These are phyloP conservation scores for Leccinum disarticulatum DNA, from an alignment of 768 basidiomycete species.

Conservation along the genomic window DNA sequence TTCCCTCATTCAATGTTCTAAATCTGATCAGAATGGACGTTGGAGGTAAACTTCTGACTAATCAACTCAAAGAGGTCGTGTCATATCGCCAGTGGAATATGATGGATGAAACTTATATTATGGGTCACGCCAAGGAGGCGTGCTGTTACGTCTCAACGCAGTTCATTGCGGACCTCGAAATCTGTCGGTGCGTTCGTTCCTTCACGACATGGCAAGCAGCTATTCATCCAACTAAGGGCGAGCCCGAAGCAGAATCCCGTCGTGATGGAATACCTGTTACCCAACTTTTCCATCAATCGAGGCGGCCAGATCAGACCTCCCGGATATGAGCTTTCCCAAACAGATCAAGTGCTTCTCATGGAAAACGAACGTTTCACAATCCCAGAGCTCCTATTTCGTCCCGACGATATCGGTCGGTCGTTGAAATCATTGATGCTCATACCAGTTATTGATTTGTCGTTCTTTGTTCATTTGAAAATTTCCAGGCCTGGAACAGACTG, in stretches of 20 bases:
- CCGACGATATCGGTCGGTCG: conserved; percentile 80
- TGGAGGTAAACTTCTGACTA: conserved; percentile 93
- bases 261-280: conserved; percentile 86
- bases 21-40: conserved; percentile 73
- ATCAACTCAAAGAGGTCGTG: conserved; percentile 90
- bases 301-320: conserved; percentile 54
- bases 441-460: conserved; percentile 5
- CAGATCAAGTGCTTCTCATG: conserved; percentile 77
- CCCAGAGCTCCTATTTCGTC: conserved; percentile 90
- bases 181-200: conserved; percentile 62
- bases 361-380: conserved; percentile 90
- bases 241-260: conserved; percentile 63
- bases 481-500: conserved; percentile 76
- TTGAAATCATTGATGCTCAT: conserved; percentile 11
- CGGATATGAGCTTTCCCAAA: conserved; percentile 53
- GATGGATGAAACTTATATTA: conserved; percentile 95
- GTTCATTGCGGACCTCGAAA: conserved; percentile 73
- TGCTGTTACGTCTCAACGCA: conserved; percentile 83
- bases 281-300: conserved; percentile 75
- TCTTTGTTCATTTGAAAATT: conserved; percentile 7
- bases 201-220: conserved; percentile 16
- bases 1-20: conserved; percentile 16
- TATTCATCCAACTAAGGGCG: conserved; percentile 38
- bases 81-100: conserved; percentile 98
- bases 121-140: conserved; percentile 88